These are phyloP conservation scores for Calophaca sinica DNA, from an alignment of 306 rosid species.

Conservation along the genomic window DNA sequence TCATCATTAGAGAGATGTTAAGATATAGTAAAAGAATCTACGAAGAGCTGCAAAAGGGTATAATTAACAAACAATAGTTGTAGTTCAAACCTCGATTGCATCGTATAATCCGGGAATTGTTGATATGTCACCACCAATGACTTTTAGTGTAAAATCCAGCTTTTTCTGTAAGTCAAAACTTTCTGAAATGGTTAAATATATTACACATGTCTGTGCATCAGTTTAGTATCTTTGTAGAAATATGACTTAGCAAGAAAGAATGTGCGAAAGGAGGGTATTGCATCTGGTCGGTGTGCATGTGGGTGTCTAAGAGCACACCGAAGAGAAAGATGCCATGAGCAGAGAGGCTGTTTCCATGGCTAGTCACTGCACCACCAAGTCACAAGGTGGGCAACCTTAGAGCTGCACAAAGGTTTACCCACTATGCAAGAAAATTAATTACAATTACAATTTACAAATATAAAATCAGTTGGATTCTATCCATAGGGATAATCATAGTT, in stretches of 20 bases:
- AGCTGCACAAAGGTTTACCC: neutral
- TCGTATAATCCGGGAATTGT: conserved; percentile 82
- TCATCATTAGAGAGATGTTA: conserved; percentile 16
- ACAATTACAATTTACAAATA: too few relatives aligned
- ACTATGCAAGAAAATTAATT: conserved; percentile 20
- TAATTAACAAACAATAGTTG: conserved; percentile 31
- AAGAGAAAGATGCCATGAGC: conserved; percentile 5
- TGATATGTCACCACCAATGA: conserved; percentile 91
- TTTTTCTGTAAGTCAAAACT: conserved; percentile 71
- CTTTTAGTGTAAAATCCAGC: conserved; percentile 87
- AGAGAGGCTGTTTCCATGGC: conserved; percentile 5
- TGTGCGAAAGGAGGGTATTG: conserved; percentile 11
- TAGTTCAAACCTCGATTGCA: conserved; percentile 80
- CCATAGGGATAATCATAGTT: conserved; percentile 3
- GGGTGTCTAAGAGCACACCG: conserved; percentile 1
- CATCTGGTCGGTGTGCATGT: neutral
- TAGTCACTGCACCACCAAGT: conserved; percentile 13
- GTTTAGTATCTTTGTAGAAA: neutral
- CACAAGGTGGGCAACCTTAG: neutral
- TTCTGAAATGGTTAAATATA: conserved; percentile 38
- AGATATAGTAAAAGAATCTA: conserved; percentile 31
- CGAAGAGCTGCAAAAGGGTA: conserved; percentile 27
- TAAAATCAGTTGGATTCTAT: conserved; percentile 31
- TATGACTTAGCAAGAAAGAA: conserved; percentile 29
- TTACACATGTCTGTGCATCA: conserved; percentile 7